Conservation (phyloP, 2,329 filamentous ascomycete species). For the Colletotrichum ledebouriae region DNA sequence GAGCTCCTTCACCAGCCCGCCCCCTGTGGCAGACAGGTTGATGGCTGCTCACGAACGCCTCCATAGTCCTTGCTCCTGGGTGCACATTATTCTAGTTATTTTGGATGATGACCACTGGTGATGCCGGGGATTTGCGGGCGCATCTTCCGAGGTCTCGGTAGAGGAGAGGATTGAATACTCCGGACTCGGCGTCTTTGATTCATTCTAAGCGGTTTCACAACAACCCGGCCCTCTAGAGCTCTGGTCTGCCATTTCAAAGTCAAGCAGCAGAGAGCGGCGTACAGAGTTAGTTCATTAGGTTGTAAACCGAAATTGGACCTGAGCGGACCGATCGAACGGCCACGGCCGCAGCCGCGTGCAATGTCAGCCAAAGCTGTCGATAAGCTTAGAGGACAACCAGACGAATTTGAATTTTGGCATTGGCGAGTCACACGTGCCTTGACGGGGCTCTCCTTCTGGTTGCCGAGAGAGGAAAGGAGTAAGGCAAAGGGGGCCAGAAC, state of each 20-base stretch:
- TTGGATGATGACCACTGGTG: not conserved
- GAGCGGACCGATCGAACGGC: slow-evolving; percentile 18
- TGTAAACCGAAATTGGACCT: not conserved
- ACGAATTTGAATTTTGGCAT: slow-evolving; percentile 14
- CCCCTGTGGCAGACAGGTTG: not conserved
- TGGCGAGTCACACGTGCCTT: slow-evolving; percentile 15
- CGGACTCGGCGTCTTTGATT: slow-evolving; percentile 7
- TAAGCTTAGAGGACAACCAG: slow-evolving; percentile 25
- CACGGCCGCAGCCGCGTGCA: slow-evolving; percentile 12
- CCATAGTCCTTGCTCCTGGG: slow-evolving; percentile 1
- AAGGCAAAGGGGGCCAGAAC: slow-evolving; percentile 2
- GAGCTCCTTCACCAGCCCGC: slow-evolving; percentile 7
- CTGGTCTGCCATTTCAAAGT: slow-evolving; percentile 9
- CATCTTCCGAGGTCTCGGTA: not conserved
- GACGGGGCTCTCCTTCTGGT: not conserved
- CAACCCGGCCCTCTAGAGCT: not conserved
- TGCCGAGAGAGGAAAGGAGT: not conserved
- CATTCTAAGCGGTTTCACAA: not conserved
- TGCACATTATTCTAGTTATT: no score
- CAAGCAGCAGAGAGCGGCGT: not conserved
- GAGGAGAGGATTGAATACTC: not conserved
- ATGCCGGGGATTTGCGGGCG: slow-evolving; percentile 8
- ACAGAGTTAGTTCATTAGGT: not conserved
- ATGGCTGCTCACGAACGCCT: slow-evolving; percentile 9
- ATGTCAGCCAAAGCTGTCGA: slow-evolving; percentile 17